Evolutionary conservation across 768 basidiomycete genomes (phyloP).

Genomic region (Obba rivulosa): DNA sequence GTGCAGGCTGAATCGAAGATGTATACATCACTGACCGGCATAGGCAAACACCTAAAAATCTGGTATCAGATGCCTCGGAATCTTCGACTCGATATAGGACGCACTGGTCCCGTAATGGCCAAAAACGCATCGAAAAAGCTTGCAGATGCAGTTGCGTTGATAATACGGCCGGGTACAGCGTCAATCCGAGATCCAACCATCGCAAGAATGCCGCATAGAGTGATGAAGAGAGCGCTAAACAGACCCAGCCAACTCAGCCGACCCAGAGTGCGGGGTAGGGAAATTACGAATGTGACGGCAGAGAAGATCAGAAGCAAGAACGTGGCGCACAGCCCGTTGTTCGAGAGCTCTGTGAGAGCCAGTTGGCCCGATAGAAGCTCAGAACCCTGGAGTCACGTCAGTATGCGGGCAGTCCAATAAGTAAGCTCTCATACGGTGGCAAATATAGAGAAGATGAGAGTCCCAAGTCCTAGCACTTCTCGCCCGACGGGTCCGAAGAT

Average conservation of each 20-base stretch:
- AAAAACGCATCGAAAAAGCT: slow-evolving; percentile 45
- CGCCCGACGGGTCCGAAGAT: slow-evolving; percentile 42
- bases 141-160: slow-evolving; percentile 33
- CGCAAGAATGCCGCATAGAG: slow-evolving; percentile 39
- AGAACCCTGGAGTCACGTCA: slow-evolving; percentile 31
- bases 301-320: slow-evolving; percentile 43
- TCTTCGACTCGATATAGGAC: slow-evolving; percentile 5
- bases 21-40: slow-evolving; percentile 30
- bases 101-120: slow-evolving; percentile 48
- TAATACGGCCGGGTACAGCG: slow-evolving; percentile 35
- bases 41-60: slow-evolving; percentile 43
- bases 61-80: not conserved
- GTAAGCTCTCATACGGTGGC: slow-evolving; percentile 12
- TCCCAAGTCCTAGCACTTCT: slow-evolving; percentile 40
- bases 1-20: not conserved
- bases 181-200: slow-evolving; percentile 48
- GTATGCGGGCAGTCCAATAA: not conserved
- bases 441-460: slow-evolving; percentile 47
- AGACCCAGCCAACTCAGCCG: slow-evolving; percentile 43
- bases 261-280: slow-evolving; percentile 44
- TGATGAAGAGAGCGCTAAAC: slow-evolving; percentile 36
- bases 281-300: slow-evolving; percentile 33
- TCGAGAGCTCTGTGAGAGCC: slow-evolving; percentile 42
- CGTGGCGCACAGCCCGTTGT: slow-evolving; percentile 43
- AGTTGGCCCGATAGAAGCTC: slow-evolving; percentile 48